These are phyloP conservation scores for Boehmeria nivea DNA, from an alignment of 306 rosid genomes.

Conservation along the genomic window DNA sequence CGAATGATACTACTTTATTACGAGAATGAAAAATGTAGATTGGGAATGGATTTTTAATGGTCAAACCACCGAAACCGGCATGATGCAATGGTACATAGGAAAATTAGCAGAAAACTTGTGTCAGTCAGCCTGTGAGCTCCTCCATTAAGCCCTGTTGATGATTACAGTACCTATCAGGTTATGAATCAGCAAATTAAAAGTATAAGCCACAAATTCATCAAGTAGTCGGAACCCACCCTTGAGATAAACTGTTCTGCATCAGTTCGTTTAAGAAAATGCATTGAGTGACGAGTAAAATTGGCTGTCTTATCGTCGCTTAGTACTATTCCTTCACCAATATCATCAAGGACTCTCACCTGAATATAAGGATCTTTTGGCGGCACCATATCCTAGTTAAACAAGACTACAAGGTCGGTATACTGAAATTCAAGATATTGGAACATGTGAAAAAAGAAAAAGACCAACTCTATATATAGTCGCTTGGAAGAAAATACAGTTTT, in stretches of 20 bases:
- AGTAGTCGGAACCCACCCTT: conserved; percentile 36
- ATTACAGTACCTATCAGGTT: conserved; percentile 1
- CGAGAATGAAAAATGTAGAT: too few species aligned
- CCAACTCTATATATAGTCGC: too few species aligned
- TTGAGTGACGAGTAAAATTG: conserved; percentile 74
- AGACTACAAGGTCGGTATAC: too few species aligned
- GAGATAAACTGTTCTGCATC: conserved; percentile 82
- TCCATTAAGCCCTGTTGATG: conserved; percentile 80
- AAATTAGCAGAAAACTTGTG: neutral
- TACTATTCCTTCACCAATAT: conserved; percentile 68
- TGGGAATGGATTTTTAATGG: too few species aligned
- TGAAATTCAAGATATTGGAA: too few species aligned
- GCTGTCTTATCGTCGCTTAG: conserved; percentile 73
- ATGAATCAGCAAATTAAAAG: conserved; percentile 3
- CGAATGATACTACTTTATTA: too few species aligned
- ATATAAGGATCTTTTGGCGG: conserved; percentile 96
- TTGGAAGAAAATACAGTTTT: too few species aligned
- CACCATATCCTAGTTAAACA: conserved; percentile 99
- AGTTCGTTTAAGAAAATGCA: conserved; percentile 90
- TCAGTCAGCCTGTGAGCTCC: conserved; percentile 60
- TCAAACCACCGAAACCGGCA: too few species aligned
- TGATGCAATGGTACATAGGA: neutral
- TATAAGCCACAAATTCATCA: neutral
- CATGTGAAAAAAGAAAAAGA: conserved; percentile 24
- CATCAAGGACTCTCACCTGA: conserved; percentile 84